Conservation (phyloP, 805 yeast genomes). For the Ogataea degrootiae region DNA sequence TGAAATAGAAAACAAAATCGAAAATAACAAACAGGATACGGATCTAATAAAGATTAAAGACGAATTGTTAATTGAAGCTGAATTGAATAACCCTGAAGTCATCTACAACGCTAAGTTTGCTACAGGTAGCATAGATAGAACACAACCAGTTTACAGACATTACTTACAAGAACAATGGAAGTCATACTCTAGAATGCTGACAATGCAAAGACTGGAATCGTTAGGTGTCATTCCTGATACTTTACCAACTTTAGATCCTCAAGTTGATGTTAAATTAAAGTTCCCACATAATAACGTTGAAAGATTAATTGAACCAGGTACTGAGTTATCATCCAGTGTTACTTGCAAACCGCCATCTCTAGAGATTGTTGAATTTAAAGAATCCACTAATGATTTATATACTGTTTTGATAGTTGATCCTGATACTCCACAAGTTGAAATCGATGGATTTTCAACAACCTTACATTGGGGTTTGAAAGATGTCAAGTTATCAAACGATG, state of each 20-base stretch:
- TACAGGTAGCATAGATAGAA: slow-evolving; percentile 52
- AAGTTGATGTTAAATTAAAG: slow-evolving; percentile 66
- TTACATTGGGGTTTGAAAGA: slow-evolving; percentile 76
- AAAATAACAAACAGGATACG: slow-evolving; percentile 16
- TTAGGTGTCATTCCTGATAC: slow-evolving; percentile 89
- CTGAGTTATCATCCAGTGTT: slow-evolving; percentile 63
- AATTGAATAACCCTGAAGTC: slow-evolving; percentile 80
- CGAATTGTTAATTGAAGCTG: slow-evolving; percentile 52
- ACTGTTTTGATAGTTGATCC: slow-evolving; percentile 85
- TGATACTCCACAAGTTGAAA: slow-evolving; percentile 74
- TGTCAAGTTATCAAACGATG: slow-evolving; percentile 52
- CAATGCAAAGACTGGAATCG: slow-evolving; percentile 90
- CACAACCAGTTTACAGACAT: slow-evolving; percentile 76
- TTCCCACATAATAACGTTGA: slow-evolving; percentile 67
- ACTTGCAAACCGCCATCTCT: slow-evolving; percentile 75
- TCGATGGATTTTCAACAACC: slow-evolving; percentile 64
- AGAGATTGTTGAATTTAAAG: slow-evolving; percentile 66
- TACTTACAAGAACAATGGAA: slow-evolving; percentile 71
- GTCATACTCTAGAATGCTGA: slow-evolving; percentile 59
- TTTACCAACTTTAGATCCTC: slow-evolving; percentile 80
- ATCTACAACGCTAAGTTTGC: slow-evolving; percentile 54
- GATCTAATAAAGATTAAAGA: slow-evolving; percentile 18
- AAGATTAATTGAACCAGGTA: slow-evolving; percentile 78
- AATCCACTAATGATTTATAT: slow-evolving; percentile 50
- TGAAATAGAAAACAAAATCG: slow-evolving; percentile 28